A percentile compares a stretch with the other conserved stretches of the same genome.
Evolutionary conservation across 2,329 filamentous ascomycete species (phyloP).

Genomic region (Hypoxylon sp.): DNA sequence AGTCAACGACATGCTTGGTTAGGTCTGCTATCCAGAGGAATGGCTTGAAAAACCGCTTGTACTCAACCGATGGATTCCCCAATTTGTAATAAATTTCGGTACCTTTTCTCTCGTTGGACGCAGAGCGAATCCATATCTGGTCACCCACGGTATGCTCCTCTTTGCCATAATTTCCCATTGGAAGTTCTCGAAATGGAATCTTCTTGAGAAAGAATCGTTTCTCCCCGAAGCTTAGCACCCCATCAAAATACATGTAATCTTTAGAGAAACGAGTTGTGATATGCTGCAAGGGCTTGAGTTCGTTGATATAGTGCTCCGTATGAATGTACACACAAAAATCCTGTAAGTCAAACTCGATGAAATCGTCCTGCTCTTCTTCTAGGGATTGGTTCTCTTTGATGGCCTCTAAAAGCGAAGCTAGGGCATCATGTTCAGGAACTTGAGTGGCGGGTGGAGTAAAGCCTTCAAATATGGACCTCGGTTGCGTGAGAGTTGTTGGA

Average conservation of each 20-base stretch:
- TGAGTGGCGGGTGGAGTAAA: conserved; percentile 39
- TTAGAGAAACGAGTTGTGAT: conserved; percentile 53
- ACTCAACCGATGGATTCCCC: conserved; percentile 63
- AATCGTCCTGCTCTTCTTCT: conserved; percentile 43
- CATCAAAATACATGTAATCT: conserved; percentile 64
- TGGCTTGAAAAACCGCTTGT: conserved; percentile 66
- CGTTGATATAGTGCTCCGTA: conserved; percentile 48
- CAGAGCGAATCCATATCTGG: conserved; percentile 72
- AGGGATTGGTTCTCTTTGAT: conserved; percentile 26
- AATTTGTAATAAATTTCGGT: conserved; percentile 71
- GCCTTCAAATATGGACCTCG: conserved; percentile 41
- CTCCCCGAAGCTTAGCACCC: conserved; percentile 59
- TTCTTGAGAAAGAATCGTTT: conserved; percentile 59
- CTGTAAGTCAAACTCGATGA: conserved; percentile 61
- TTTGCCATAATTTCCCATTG: conserved; percentile 71
- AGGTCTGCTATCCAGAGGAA: conserved; percentile 78
- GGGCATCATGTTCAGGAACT: conserved; percentile 45
- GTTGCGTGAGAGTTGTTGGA: conserved; percentile 36
- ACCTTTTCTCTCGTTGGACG: conserved; percentile 48
- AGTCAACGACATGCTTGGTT: conserved; percentile 77
- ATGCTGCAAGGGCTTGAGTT: conserved; percentile 65
- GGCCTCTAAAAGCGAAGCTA: conserved; percentile 45
- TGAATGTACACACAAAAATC: conserved; percentile 67
- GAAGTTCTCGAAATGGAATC: conserved; percentile 65
- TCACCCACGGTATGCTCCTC: conserved; percentile 56